phyloP scores from a whole-genome alignment of 2,329 filamentous ascomycete species.

The Lachnellula cervina region DNA sequence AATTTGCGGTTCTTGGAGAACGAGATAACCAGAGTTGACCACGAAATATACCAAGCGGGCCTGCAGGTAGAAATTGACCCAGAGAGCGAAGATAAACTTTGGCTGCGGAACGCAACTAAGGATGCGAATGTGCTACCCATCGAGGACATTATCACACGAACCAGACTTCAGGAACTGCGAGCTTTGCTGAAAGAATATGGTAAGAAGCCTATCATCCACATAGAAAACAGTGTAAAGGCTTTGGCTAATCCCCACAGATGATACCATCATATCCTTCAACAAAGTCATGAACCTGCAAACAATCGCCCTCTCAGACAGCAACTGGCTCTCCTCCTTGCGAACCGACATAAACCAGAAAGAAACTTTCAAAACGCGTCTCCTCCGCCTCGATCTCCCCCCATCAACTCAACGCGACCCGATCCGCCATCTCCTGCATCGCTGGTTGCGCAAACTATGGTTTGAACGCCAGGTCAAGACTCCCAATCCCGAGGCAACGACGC shows the following conservation, averaged over 20 bases:
- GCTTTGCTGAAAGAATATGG: not conserved
- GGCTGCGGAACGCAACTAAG: not conserved
- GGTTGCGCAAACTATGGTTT: not conserved
- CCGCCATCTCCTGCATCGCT: not conserved
- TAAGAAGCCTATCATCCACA: not conserved
- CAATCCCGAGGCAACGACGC: not conserved
- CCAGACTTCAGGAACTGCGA: not conserved
- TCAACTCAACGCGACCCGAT: not conserved
- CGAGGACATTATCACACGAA: not conserved
- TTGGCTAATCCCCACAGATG: not conserved
- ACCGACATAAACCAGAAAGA: not conserved
- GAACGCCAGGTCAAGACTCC: not conserved
- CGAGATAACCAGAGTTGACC: not conserved
- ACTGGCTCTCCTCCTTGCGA: not conserved
- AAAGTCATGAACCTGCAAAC: not conserved
- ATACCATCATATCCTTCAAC: not conserved
- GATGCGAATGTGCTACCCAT: not conserved
- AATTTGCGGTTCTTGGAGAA: not conserved
- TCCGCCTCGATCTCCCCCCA: not conserved
- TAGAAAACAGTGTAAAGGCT: not conserved
- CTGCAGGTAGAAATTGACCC: not conserved
- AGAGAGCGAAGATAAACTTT: not conserved
- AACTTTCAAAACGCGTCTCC: not conserved
- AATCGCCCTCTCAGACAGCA: not conserved
- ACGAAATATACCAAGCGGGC: not conserved